Conservation (phyloP, 1,139 yeast species). For the Debaryomyces sp. region DNA sequence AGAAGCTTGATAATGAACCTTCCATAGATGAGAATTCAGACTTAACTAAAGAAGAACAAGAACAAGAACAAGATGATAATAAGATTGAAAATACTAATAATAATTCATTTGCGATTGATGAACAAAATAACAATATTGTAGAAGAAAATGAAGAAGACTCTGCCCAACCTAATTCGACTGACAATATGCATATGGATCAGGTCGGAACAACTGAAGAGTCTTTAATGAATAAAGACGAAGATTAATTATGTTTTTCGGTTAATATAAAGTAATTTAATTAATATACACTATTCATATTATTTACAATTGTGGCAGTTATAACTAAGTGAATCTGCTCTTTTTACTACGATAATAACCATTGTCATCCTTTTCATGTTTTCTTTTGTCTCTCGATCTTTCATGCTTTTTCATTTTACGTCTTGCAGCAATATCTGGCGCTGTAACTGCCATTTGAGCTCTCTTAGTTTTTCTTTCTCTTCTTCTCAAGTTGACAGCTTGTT, state of each 20-base stretch:
- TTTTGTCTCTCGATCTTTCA: conserved; percentile 71
- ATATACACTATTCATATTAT: conserved; percentile 1
- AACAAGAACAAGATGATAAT: conserved; percentile 9
- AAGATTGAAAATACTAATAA: conserved; percentile 14
- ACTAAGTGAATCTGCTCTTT: conserved; percentile 35
- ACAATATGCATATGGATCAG: conserved; percentile 3
- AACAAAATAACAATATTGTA: conserved; percentile 16
- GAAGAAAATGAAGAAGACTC: conserved; percentile 14
- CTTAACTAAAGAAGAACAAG: conserved; percentile 14
- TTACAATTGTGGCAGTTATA: conserved; percentile 8
- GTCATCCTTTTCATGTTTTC: conserved; percentile 73
- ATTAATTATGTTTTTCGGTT: background rate
- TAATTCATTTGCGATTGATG: background rate
- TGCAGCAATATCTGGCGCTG: conserved; percentile 82
- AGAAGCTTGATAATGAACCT: conserved; percentile 16
- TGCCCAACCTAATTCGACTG: background rate
- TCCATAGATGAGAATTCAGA: conserved; percentile 1
- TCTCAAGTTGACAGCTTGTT: conserved; percentile 57
- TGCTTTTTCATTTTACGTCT: conserved; percentile 77
- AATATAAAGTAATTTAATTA: background rate
- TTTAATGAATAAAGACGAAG: conserved; percentile 1
- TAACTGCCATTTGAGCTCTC: conserved; percentile 74
- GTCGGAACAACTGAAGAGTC: background rate
- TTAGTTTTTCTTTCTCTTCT: conserved; percentile 77
- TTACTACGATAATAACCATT: conserved; percentile 75